These are phyloP conservation scores for Trichoderma semiorbis DNA, from an alignment of 2,329 filamentous ascomycete genomes.

Conservation along the genomic window DNA sequence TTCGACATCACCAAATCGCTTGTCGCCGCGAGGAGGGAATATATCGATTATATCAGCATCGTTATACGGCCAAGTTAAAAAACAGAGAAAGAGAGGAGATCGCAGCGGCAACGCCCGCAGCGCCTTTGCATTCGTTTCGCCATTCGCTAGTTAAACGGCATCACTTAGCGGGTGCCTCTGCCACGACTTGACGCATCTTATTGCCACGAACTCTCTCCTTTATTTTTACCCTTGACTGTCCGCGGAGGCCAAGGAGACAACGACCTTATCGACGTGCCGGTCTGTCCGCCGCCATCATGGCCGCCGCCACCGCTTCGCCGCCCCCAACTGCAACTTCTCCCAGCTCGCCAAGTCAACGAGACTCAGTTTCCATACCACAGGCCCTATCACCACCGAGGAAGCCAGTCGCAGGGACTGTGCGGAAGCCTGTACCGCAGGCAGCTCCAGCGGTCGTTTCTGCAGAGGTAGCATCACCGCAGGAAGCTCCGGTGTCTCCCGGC, in stretches of 20 bases:
- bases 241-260: not conserved
- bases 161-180: slow-evolving; percentile 3
- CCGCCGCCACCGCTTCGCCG: slow-evolving; percentile 35
- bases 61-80: not conserved
- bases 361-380: slow-evolving; percentile 8
- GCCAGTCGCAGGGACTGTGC: slow-evolving; percentile 24
- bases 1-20: not conserved
- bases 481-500: slow-evolving; percentile 54
- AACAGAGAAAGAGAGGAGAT: not conserved
- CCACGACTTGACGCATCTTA: not conserved
- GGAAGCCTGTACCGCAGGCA: slow-evolving; percentile 38
- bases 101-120: not conserved
- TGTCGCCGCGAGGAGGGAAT: not conserved
- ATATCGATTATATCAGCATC: not conserved
- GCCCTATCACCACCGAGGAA: slow-evolving; percentile 17
- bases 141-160: not conserved
- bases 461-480: slow-evolving; percentile 45
- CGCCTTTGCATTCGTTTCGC: not conserved
- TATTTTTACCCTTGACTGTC: not conserved
- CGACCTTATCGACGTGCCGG: slow-evolving; percentile 12
- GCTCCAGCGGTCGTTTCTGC: slow-evolving; percentile 24
- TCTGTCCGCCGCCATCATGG: slow-evolving; percentile 28
- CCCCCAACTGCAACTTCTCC: slow-evolving; percentile 31
- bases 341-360: slow-evolving; percentile 16
- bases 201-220: not conserved